A percentile compares a stretch with the other conserved stretches of the same genome.
Evolutionary conservation across 2,329 filamentous ascomycete species (phyloP).

Genomic region (Cercospora zeae-maydis): DNA sequence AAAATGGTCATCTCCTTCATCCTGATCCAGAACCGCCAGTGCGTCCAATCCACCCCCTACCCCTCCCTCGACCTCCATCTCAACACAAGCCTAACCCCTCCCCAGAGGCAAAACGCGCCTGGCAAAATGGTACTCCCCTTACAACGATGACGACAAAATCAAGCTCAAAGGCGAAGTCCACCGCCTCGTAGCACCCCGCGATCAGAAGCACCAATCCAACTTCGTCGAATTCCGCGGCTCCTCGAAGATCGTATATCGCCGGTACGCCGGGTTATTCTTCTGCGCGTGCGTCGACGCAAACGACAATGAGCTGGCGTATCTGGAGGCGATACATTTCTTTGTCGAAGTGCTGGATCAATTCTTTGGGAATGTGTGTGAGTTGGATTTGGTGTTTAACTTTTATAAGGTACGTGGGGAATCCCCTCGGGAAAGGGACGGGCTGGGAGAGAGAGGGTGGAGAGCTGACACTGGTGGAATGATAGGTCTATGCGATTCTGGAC

Average conservation of each 20-base stretch:
- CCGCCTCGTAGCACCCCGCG: constrained; percentile 91
- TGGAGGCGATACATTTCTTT: constrained; percentile 99
- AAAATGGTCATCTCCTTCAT: constrained; percentile 76
- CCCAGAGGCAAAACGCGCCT: constrained; percentile 91
- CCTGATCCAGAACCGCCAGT: constrained; percentile 87
- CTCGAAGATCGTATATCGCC: constrained; percentile 91
- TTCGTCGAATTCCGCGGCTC: constrained; percentile 91
- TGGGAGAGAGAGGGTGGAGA: constrained; percentile 1
- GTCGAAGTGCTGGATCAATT: constrained; percentile 98
- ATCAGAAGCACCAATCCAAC: constrained; percentile 99
- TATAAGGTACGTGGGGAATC: constrained; percentile 53
- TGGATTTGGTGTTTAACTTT: constrained; percentile 78
- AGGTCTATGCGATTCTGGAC: constrained; percentile 96
- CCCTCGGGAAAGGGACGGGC: constrained; percentile 19
- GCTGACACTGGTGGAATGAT: constrained; percentile 15
- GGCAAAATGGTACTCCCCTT: constrained; percentile 98
- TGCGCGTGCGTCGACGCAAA: constrained; percentile 99
- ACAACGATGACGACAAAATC: constrained; percentile 98
- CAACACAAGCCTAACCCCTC: constrained; percentile 23
- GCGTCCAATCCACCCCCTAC: constrained; percentile 16
- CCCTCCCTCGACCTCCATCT: not conserved
- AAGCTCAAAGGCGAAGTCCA: constrained; percentile 99
- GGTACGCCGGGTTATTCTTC: constrained; percentile 97
- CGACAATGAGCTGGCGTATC: constrained; percentile 94
- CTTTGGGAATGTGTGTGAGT: constrained; percentile 97